phyloP scores from a whole-genome alignment of 768 basidiomycete species.

The Leccinum sublutescens region DNA sequence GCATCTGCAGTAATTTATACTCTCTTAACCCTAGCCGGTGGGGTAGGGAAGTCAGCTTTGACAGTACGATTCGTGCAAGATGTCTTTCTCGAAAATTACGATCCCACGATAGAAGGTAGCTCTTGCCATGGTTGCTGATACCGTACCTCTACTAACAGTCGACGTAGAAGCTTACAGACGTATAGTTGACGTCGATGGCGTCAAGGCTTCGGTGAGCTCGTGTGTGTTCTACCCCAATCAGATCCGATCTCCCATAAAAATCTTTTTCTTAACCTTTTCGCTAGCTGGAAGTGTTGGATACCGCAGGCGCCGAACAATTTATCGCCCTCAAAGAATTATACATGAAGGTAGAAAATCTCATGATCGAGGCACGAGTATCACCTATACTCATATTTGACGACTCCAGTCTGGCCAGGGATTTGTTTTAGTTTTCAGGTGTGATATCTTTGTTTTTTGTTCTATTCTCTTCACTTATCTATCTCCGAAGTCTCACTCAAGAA shows the following conservation, averaged over 20 bases:
- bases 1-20: conserved; percentile 1
- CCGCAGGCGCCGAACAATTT: conserved; percentile 86
- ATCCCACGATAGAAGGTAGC: conserved; percentile 82
- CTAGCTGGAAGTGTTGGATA: conserved; percentile 79
- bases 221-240: conserved; percentile 19
- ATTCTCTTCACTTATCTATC: conserved; percentile 1
- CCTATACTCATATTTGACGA: neutral
- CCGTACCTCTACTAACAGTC: conserved; percentile 9
- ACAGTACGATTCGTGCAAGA: conserved; percentile 77
- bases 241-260: conserved; percentile 5
- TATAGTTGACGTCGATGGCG: conserved; percentile 62
- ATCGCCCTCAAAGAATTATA: conserved; percentile 77
- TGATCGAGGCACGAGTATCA: neutral
- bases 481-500: conserved; percentile 71
- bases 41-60: conserved; percentile 85
- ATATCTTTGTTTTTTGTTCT: neutral
- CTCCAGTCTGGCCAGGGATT: conserved; percentile 69
- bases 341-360: conserved; percentile 55
- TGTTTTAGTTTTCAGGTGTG: conserved; percentile 77
- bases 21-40: conserved; percentile 56
- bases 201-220: conserved; percentile 52
- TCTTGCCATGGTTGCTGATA: neutral
- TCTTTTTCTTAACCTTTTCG: conserved; percentile 12
- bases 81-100: conserved; percentile 72
- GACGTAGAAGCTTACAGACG: conserved; percentile 68